Evolutionary conservation across 176 grass and related monocot genomes (phyloP).

Genomic region (Ampelocalamus luodianensis): DNA sequence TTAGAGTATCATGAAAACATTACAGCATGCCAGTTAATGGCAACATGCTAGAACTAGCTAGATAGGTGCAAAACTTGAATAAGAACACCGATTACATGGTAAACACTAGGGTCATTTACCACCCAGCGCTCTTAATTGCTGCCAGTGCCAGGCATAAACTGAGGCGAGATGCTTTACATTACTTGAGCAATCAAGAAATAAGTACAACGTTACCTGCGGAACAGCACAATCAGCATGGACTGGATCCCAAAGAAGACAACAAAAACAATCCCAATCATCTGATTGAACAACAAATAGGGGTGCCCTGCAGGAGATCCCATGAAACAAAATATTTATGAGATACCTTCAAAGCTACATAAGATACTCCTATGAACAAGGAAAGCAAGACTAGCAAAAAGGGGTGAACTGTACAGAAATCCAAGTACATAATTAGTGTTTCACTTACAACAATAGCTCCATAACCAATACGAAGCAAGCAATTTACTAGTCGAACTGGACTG

Average conservation of each 20-base stretch:
- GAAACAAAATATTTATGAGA: conserved; percentile 42
- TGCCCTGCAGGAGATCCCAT: conserved; percentile 66
- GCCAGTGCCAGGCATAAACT: conserved; percentile 13
- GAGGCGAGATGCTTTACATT: conserved; percentile 16
- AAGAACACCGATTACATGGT: background rate
- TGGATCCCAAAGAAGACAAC: conserved; percentile 81
- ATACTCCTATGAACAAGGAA: conserved; percentile 34
- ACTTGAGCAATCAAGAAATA: conserved; percentile 36
- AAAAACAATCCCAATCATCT: conserved; percentile 98
- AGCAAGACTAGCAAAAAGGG: conserved; percentile 13
- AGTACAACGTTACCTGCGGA: conserved; percentile 75
- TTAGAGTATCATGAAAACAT: conserved; percentile 4
- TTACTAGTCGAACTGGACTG: background rate
- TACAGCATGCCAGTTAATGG: background rate
- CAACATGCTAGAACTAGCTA: conserved; percentile 27
- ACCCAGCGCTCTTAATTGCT: conserved; percentile 10
- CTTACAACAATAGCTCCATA: conserved; percentile 23
- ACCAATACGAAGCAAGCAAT: background rate
- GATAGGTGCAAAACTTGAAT: background rate
- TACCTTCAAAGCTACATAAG: conserved; percentile 23
- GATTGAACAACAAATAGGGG: conserved; percentile 76
- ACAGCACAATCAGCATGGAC: conserved; percentile 95
- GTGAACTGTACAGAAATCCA: conserved; percentile 15
- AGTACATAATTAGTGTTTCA: conserved; percentile 2
- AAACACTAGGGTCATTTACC: background rate